Base-by-base conservation (phyloP, 2,329 filamentous ascomycete genomes). In the Ascochyta koolunga region DNA sequence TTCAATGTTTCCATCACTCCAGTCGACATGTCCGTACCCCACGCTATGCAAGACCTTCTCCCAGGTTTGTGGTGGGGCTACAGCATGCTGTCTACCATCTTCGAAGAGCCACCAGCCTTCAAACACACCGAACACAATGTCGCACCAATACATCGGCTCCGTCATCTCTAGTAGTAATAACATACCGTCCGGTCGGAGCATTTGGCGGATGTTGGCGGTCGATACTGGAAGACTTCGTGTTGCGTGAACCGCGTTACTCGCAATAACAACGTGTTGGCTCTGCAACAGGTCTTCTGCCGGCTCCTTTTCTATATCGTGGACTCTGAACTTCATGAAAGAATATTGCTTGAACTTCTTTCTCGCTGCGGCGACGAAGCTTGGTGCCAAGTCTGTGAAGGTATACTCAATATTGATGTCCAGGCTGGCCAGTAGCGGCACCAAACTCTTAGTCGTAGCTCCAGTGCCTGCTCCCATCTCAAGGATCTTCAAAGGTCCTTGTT, bases 381-480 rank as follows among this genome's bases (percentile, higher is more conserved):
- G 43, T 0, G 75, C 70, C 0, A 79, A 58, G 40, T 79, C 77
- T 1, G 71, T 77, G 49, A 78, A 77, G 0, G 69, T 76, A 56
- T 78, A 79, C 37, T 73, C 62, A 13, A 79, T 57, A 1, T 62
- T 38, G 1, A 76, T 58, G 8, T 56, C 66, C 1, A 69, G 58
- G 2, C 48, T 46, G 6, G 61, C 59, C 0, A 79, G 59, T 0
- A 63, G 25, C 0, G 63, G 54, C 0, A 76, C 57, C 0, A 78
- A 37, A 22, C 60, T 57, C 13, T 58, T 62, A 0, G 76, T 77
- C 0, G 74, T 76, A 1, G 73, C 75, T 0, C 76, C 74, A 1
- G 72, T 77, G 1, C 73, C 75, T 5, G 69, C 76, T 1, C 76
- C 76, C 41, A 76, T 62, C 38, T 78, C 76, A 0, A 77, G 64